Base-by-base conservation (phyloP, 1,284 basidiomycete genomes). In the Serendipita sp. region DNA sequence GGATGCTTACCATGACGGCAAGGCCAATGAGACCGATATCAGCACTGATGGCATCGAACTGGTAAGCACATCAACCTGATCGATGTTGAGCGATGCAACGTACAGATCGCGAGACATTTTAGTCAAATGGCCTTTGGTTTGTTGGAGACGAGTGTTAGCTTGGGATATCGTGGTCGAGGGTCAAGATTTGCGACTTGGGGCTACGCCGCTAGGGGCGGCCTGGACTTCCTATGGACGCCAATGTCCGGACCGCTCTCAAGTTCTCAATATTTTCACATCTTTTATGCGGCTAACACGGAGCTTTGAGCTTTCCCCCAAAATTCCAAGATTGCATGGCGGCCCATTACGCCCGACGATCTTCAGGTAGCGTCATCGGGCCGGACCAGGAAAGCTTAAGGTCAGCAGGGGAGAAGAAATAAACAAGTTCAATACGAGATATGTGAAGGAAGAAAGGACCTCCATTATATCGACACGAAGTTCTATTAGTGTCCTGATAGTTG, bases 1-100 rank as follows among this genome's bases (percentile, higher is more conserved):
- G 64, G 62, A 60, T 60, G 71, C 79, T 66, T 74, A 90, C 92
- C 93, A 96, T 96, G 79, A 96, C 93, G 80, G 93, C 93, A 72
- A 95, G 80, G 78, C 93, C 93, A 77, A 93, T 92, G 75, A 93
- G 87, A 72, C 89, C 90, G 77, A 92, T 92, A 76, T 92, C 89
- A 76, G 87, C 89, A 72, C 90, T 92, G 71, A 44, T 50, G 49
- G 35, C n/a, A 62, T 17, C 26, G 45, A 15, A 22, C 1, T 13
- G 6, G 29, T 55, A n/a, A 58, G 53, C 53, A 35, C 53, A 58
- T 58, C 53, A 10, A 35, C 5, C 12, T 8, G 29, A 58, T 58
- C 53, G n/a, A 8, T n/a, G 8, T 30, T 10, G 34, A 58, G 6
- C 8, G 29, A 58, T 58, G 53, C 22, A n/a, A 17, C n/a, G 17